Conservation (phyloP, 768 basidiomycete species). For the Erythrobasidium yunnanense region DNA sequence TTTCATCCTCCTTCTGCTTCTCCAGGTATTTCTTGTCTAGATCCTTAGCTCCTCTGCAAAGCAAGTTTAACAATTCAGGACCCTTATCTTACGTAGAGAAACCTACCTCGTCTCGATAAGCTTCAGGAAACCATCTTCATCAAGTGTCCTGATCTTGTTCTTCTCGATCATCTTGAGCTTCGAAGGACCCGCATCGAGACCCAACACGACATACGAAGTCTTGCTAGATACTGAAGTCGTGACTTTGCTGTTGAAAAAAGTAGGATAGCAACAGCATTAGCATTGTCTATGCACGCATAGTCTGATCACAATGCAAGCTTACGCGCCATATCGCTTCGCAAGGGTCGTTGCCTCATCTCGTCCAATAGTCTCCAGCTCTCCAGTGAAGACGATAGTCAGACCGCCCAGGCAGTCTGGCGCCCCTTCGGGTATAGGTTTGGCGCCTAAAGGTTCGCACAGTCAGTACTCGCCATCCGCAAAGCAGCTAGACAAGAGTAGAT, state of each 20-base stretch:
- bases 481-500: constrained; percentile 46
- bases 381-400: constrained; percentile 87
- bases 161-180: constrained; percentile 82
- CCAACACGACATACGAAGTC: constrained; percentile 80
- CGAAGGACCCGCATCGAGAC: constrained; percentile 71
- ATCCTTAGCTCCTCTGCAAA: constrained; percentile 37
- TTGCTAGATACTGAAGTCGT: constrained; percentile 76
- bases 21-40: constrained; percentile 71
- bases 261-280: background rate
- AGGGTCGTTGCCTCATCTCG: constrained; percentile 77
- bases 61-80: constrained; percentile 1
- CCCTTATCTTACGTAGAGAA: constrained; percentile 38
- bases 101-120: constrained; percentile 65
- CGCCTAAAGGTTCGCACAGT: constrained; percentile 42
- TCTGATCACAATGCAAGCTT: constrained; percentile 40
- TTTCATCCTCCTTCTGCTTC: constrained; percentile 68
- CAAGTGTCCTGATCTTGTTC: constrained; percentile 60
- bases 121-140: constrained; percentile 75
- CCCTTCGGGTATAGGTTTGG: constrained; percentile 63
- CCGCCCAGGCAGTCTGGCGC: constrained; percentile 65
- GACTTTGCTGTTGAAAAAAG: constrained; percentile 55
- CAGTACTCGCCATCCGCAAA: constrained; percentile 30
- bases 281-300: background rate
- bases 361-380: constrained; percentile 73
- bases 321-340: constrained; percentile 90